Base-by-base conservation (phyloP, 352 stramenopile species). In the Blastocystis sp. region DNA sequence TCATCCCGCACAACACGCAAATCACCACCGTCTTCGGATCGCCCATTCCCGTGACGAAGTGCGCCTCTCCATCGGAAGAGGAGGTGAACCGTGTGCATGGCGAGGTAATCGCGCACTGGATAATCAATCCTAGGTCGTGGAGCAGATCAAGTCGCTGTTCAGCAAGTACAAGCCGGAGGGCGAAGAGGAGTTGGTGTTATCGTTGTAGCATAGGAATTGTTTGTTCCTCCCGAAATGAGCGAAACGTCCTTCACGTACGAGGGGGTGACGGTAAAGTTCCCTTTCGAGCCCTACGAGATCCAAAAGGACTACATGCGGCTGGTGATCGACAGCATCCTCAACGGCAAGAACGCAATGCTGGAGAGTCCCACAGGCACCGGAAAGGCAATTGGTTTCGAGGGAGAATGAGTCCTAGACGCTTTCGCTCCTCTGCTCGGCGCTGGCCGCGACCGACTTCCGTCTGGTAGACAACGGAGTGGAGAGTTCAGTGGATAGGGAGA, bases 231-330 rank as follows among this genome's bases (percentile, higher is more conserved):
- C 21, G 64, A 74, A 52, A 38, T 24, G 40, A 74, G 42, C 14
- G 24, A n/a, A n/a, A 52, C 19, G 1, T 74, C 64, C 24, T 84
- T 84, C 66, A 38, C 38, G 11, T 84, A 84, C 74, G 66, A 84
- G 24, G 87, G 89, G 11, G 77, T 91, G 38, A 38, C 77, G 42
- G 94, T 97, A 88, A 91, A 95, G 87, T 97, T 97, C 77, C 94
- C 94, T 34, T 97, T 97, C 91, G 90, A 91, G 76, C 94, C 94
- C 19, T 97, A 97, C 79, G 93, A 95, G 76, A 76, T 90, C 61
- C 94, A 97, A 91, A 90, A 96, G 43, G 92, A 95, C 2, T 97
- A 96, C 90, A 98, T 97, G 93, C 93, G 95, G 89, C 95, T 96
- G 77, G 93, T 97, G 17, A 89, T 97, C 38, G 74, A 93, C 71